Percentiles rank a stretch among this genome's conserved stretches.
Conservation (phyloP, 306 rosid genomes). For the Dalbergia cultrata region DNA sequence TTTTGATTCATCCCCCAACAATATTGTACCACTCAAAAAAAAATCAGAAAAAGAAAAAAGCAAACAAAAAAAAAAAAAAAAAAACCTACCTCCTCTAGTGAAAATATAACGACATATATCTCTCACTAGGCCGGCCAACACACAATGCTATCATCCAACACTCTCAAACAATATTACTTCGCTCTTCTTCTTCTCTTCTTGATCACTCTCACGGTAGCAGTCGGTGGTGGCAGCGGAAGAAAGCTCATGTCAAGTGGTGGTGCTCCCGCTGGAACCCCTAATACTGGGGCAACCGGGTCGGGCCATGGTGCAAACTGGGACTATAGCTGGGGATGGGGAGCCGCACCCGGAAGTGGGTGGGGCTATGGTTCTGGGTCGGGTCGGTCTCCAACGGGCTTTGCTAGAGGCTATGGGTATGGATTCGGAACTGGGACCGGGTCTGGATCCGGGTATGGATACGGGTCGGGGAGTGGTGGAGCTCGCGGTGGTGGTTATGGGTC, state of each 20-base stretch:
- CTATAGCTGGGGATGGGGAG: constrained; percentile 91
- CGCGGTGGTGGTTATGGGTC: constrained; percentile 65
- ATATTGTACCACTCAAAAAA: not conserved
- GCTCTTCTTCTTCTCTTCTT: constrained; percentile 55
- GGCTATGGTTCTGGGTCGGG: constrained; percentile 91
- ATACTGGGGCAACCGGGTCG: constrained; percentile 63
- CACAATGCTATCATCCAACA: constrained; percentile 50
- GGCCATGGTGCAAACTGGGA: constrained; percentile 82
- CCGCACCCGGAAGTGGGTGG: constrained; percentile 72
- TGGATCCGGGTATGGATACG: constrained; percentile 70
- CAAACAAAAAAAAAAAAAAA: not conserved
- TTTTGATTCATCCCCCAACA: constrained; percentile 13
- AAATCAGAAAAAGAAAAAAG: not conserved
- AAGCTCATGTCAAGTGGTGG: constrained; percentile 48
- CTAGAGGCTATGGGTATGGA: constrained; percentile 70
- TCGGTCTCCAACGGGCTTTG: constrained; percentile 64
- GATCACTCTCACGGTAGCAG: constrained; percentile 8
- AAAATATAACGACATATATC: not conserved
- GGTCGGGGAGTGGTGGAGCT: constrained; percentile 65
- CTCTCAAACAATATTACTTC: constrained; percentile 29
- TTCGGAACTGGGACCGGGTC: constrained; percentile 71
- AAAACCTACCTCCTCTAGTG: too few relatives aligned
- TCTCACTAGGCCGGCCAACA: not conserved
- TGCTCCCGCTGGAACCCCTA: constrained; percentile 54
- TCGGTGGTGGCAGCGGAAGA: constrained; percentile 30